phyloP scores from a whole-genome alignment of 495 filamentous ascomycete species.

The Halenospora varia region DNA sequence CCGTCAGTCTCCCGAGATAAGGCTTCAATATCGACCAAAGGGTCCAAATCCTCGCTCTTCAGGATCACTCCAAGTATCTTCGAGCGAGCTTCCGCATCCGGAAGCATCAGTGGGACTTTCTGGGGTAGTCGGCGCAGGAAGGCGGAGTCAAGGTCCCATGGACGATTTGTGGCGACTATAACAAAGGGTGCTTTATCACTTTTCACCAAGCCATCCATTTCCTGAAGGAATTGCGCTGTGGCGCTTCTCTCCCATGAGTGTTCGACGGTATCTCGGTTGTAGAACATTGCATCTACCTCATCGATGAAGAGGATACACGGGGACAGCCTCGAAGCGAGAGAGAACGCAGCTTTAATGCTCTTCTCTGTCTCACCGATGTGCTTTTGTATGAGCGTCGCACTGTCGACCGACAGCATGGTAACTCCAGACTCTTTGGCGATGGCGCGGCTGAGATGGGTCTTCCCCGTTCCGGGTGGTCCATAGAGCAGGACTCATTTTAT shows the following conservation, averaged over 20 bases:
- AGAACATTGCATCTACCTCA: constrained; percentile 94
- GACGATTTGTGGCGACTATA: constrained; percentile 92
- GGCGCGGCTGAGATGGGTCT: constrained; percentile 96
- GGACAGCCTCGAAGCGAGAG: constrained; percentile 94
- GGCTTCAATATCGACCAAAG: constrained; percentile 58
- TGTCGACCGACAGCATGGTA: constrained; percentile 92
- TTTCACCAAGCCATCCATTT: constrained; percentile 90
- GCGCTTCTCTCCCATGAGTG: constrained; percentile 60
- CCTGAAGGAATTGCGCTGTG: constrained; percentile 89
- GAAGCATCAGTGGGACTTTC: neutral
- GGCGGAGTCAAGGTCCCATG: constrained; percentile 89
- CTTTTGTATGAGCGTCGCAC: constrained; percentile 94
- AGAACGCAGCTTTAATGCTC: constrained; percentile 96
- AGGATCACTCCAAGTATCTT: neutral
- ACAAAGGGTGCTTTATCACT: constrained; percentile 70
- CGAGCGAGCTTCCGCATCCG: neutral
- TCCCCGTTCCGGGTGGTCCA: constrained; percentile 91
- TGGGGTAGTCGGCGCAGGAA: constrained; percentile 74
- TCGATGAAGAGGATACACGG: constrained; percentile 98
- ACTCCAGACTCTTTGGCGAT: constrained; percentile 94
- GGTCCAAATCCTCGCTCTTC: neutral
- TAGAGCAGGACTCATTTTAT: constrained; percentile 81
- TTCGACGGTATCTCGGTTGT: constrained; percentile 33
- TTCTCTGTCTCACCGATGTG: constrained; percentile 91
- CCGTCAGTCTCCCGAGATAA: constrained; percentile 71